A percentile compares a stretch with the other conserved stretches of the same genome.
phyloP scores from a whole-genome alignment of 2,329 filamentous ascomycete species.

The Colletotrichum sublineola region DNA sequence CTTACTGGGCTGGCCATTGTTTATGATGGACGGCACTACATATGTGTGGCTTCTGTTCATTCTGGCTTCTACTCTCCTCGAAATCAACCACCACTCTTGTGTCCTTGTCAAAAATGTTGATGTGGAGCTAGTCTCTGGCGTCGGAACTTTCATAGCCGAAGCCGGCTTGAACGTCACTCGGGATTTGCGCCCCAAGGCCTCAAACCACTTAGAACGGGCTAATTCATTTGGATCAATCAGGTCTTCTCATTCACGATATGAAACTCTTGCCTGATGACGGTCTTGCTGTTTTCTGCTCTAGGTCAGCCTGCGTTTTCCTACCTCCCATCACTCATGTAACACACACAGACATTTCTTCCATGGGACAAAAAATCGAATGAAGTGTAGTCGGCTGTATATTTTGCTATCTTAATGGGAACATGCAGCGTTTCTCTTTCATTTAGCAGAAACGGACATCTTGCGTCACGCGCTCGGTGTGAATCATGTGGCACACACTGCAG shows the following conservation, averaged over 20 bases:
- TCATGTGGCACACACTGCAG: not conserved
- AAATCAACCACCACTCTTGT: too few species aligned
- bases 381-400: not conserved
- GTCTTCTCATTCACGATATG: conserved; percentile 64
- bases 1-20: not conserved
- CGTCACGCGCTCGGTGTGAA: not conserved
- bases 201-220: too few species aligned
- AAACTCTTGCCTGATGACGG: not conserved
- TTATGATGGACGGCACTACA: too few species aligned
- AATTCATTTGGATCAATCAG: too few species aligned
- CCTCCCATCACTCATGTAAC: not conserved
- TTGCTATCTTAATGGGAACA: not conserved
- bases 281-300: not conserved
- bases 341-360: not conserved
- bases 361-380: not conserved
- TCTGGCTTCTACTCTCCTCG: too few species aligned
- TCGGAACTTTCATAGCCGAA: too few species aligned
- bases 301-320: not conserved
- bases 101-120: too few species aligned
- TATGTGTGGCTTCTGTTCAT: too few species aligned
- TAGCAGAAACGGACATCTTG: not conserved
- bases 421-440: not conserved
- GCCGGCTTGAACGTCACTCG: too few species aligned
- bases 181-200: too few species aligned
- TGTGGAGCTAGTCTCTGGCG: too few species aligned